These are phyloP conservation scores for Aspergillus tubingensis DNA, from an alignment of 2,329 filamentous ascomycete species.

Conservation along the genomic window DNA sequence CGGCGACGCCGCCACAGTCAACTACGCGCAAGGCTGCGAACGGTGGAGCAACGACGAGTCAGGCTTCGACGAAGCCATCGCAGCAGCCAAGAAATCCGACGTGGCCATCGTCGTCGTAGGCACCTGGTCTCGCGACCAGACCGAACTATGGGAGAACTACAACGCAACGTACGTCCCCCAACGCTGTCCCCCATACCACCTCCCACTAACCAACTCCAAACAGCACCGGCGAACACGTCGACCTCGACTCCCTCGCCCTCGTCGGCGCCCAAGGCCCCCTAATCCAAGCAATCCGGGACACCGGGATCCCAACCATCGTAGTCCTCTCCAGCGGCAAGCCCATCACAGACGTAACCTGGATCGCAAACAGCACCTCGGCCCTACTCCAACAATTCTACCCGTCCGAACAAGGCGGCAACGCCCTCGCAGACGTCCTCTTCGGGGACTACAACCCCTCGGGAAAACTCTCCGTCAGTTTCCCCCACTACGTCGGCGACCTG, in stretches of 20 bases:
- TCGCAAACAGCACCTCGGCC: conserved; percentile 64
- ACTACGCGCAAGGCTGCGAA: conserved; percentile 70
- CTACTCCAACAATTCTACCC: conserved; percentile 76
- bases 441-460: conserved; percentile 67
- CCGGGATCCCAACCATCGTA: conserved; percentile 67
- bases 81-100: conserved; percentile 66
- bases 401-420: conserved; percentile 67
- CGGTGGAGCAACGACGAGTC: conserved; percentile 71
- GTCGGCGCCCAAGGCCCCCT: conserved; percentile 70
- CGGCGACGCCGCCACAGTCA: conserved; percentile 58
- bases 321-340: conserved; percentile 72
- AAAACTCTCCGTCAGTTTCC: conserved; percentile 67
- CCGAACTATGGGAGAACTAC: conserved; percentile 67
- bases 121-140: conserved; percentile 74
- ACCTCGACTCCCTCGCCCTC: conserved; percentile 63
- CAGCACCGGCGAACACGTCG: conserved; percentile 70
- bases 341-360: conserved; percentile 68
- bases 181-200: too few species aligned
- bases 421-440: conserved; percentile 66
- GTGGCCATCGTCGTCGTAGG: conserved; percentile 73
- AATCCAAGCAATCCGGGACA: conserved; percentile 67
- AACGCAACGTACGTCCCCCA: conserved; percentile 61
- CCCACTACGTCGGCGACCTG: conserved; percentile 65
- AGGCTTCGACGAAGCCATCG: conserved; percentile 67
- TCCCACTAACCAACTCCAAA: not conserved